phyloP scores from a whole-genome alignment of 2,329 filamentous ascomycete species.

The Celoporthe dispersa region DNA sequence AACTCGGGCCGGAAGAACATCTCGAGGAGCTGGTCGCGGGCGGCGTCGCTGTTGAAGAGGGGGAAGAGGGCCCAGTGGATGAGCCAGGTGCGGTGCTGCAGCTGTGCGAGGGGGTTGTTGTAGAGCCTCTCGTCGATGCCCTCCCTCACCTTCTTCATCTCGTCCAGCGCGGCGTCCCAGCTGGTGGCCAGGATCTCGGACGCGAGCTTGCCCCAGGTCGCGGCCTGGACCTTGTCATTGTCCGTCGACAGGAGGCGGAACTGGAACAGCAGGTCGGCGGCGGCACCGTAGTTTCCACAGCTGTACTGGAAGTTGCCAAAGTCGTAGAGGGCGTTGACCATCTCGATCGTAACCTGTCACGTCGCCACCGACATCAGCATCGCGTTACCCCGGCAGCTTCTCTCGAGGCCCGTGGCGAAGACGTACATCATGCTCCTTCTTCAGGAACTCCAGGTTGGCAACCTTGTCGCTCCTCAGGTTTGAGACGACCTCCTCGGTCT shows the following conservation, averaged over 20 bases:
- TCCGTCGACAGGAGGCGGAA: constrained; percentile 98
- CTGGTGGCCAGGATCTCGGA: constrained; percentile 93
- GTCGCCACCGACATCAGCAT: neutral
- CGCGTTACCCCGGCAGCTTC: constrained; percentile 4
- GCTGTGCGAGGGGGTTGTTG: constrained; percentile 93
- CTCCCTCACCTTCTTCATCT: constrained; percentile 88
- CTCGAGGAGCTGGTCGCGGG: constrained; percentile 88
- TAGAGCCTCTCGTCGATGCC: constrained; percentile 93
- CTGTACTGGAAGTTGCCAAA: constrained; percentile 98
- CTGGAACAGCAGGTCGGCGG: constrained; percentile 92
- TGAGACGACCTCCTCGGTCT: constrained; percentile 85
- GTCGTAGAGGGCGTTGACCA: constrained; percentile 95
- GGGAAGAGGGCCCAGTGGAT: constrained; percentile 99
- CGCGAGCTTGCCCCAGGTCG: constrained; percentile 97
- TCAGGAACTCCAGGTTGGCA: constrained; percentile 96
- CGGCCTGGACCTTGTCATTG: constrained; percentile 94
- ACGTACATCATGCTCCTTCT: constrained; percentile 89
- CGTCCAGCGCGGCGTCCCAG: constrained; percentile 93
- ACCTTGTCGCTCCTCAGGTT: constrained; percentile 96
- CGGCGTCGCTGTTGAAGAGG: constrained; percentile 95
- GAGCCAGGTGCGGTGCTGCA: constrained; percentile 95
- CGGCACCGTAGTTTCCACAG: constrained; percentile 89
- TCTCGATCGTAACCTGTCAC: constrained; percentile 78
- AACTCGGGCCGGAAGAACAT: constrained; percentile 96
- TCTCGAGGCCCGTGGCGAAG: too few species aligned